Base-by-base conservation (phyloP, 805 yeast genomes). In the Huiozyma sinensis region DNA sequence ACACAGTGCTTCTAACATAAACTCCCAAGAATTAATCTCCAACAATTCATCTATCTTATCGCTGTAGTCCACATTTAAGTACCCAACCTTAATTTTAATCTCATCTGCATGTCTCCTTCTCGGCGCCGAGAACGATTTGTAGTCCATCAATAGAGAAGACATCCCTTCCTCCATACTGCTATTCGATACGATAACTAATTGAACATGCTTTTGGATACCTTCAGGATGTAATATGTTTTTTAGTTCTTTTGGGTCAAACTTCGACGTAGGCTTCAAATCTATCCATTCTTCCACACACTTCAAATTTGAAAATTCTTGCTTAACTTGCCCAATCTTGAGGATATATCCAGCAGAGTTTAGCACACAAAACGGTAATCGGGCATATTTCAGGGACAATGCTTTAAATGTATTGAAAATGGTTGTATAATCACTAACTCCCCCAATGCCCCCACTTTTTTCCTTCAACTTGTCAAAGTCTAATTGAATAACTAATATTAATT, bases 51-150 rank as follows among this genome's bases (percentile, higher is more conserved):
- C 44, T 0, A 61, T 50, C 27, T 44, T 42, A 7, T 63, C 61
- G 41, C 57, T 54, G 37, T 61, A 57, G 43, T 59, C 66, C 9
- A 50, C 50, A 44, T 64, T 60, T 33, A 58, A 45, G 39, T 52
- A 64, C 1, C 68, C 68, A 1, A 64, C 53, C 44, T 58, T 61
- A 6, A 63, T 44, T 39, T 61, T 64, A 2, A 61, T 33, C 34
- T 58, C 61, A 36, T 57, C 49, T 3, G 58, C 52, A 34, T 49
- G 52, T 30, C 50, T 48, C 45, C 56, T 51, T 6, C 52, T 55
- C 0, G 7, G 6, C 32, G 47, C 39, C 7, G 50, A 48, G 33
- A 60, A 57, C 1, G 43, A 32, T 9, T 42, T 43, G 42, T 46
- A 60, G 41, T 60, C 51, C 50, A 44, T 47, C 12, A 59, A 44